Conservation (phyloP, 1,284 basidiomycete genomes). For the Puccinia hordei region DNA sequence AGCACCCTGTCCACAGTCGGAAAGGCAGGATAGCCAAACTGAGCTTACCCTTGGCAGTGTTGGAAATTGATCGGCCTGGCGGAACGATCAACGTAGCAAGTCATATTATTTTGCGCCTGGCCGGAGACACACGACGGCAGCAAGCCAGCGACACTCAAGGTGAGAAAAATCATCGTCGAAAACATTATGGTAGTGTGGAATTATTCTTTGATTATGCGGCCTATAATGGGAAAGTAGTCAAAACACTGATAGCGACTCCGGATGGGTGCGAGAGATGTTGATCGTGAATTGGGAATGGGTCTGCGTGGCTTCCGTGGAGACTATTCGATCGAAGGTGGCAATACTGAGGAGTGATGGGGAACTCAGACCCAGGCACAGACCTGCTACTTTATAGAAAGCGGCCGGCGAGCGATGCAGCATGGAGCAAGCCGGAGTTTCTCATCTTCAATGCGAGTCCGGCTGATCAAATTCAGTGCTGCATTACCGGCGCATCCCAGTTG, state of each 20-base stretch:
- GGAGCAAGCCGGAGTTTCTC: background rate
- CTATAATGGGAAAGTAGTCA: too few species aligned
- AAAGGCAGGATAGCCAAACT: background rate
- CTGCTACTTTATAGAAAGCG: background rate
- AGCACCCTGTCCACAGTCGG: too few species aligned
- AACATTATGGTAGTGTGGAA: background rate
- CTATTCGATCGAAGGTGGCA: background rate
- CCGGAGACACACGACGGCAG: background rate
- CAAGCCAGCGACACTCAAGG: background rate
- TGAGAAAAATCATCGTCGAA: background rate
- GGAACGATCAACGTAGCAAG: background rate
- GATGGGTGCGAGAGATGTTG: background rate
- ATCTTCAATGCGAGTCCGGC: background rate
- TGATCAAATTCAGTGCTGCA: background rate
- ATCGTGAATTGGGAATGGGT: background rate
- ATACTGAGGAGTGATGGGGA: background rate
- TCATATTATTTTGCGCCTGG: background rate
- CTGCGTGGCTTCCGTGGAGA: background rate
- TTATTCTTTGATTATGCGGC: background rate
- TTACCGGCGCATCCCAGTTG: background rate
- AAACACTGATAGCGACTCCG: background rate
- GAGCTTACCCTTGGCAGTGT: constrained; percentile 10
- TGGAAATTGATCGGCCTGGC: background rate
- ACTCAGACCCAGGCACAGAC: background rate
- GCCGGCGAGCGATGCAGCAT: background rate